Evolutionary conservation across 108 stramenopile species (phyloP), one percentile per base, ranked within the genome.

Genomic region (Pseudonitzschia pungens): DNA sequence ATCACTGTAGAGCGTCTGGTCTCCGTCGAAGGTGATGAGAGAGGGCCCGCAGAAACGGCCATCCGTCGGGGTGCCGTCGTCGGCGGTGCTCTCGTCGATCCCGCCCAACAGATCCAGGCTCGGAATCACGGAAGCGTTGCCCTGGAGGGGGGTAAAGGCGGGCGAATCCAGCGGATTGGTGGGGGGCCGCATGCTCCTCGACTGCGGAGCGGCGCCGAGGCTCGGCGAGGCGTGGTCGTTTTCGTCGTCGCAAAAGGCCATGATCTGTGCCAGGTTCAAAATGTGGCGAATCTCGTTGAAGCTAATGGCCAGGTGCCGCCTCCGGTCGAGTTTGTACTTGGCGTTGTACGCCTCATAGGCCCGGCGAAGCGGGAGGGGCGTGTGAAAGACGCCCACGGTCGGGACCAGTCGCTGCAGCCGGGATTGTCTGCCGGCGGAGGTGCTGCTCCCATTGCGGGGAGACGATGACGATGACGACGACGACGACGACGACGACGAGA

Each of bases 211-310:
- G 36, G 36, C 6, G 4, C 4, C 4, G 6, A 6, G 36, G 36
- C 2, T 14, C 53, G 9, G 24, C 36, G 4, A 6, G 51, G 55
- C 26, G 6, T 21, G 8, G n/a, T 65, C 45, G 24, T 18, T 53
- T 1, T 36, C 26, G 16, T 21, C 44, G 52, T 73, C 79, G 59
- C 71, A 75, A 74, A 94, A 75, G 21, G 96, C 94, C 83, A 97
- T 89, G 42, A 97, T 85, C 65, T 97, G 96, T 31, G 94, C 92
- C 24, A 94, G 63, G 74, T 97, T 97, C 69, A 97, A 69, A 54
- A 95, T 95, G 57, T 97, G 94, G 10, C 96, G 89, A 56, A 95
- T 88, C 74, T 97, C 96, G 81, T 97, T 95, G 75, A 97, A 97
- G 22, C 86, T 87, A 65, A 95, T 92, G 28, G 87, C 85, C 50